These are phyloP conservation scores for Daedaleopsis nitida DNA, from an alignment of 768 basidiomycete species.

Conservation along the genomic window DNA sequence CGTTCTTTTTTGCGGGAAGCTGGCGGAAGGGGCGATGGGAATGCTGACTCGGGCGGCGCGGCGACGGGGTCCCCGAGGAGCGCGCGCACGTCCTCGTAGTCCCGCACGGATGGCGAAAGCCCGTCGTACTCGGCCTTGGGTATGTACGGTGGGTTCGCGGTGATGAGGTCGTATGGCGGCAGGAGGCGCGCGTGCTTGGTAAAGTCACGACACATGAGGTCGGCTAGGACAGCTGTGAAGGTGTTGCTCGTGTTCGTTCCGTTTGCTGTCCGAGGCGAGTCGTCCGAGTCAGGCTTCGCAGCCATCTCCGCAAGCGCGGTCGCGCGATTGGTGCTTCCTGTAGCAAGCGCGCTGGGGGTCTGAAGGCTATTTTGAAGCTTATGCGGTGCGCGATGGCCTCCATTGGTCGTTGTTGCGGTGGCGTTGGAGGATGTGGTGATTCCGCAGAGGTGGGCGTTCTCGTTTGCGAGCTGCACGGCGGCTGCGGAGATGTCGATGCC, in stretches of 20 bases:
- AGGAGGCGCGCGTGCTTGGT: constrained; percentile 22
- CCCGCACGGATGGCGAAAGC: constrained; percentile 69
- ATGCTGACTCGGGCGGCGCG: background rate
- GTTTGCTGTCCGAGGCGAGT: no score
- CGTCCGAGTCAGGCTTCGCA: background rate
- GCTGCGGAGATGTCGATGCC: constrained; percentile 70
- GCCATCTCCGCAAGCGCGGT: background rate
- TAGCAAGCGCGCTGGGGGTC: background rate
- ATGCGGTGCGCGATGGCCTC: background rate
- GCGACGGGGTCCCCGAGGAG: constrained; percentile 66
- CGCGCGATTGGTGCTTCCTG: background rate
- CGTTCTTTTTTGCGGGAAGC: no score
- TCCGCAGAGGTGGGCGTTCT: constrained; percentile 42
- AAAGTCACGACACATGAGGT: constrained; percentile 39
- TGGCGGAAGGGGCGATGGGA: background rate
- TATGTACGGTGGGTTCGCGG: constrained; percentile 89
- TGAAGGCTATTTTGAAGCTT: background rate
- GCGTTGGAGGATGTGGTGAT: background rate
- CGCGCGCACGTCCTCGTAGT: constrained; percentile 81
- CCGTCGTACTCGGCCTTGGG: constrained; percentile 60
- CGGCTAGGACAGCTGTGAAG: constrained; percentile 43
- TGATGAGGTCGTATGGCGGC: constrained; percentile 72
- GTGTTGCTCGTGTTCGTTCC: constrained; percentile 24
- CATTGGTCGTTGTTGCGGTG: background rate
- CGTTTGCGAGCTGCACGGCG: constrained; percentile 52